phyloP scores from a whole-genome alignment of 306 rosid genomes.

The Abrus pulchellus region DNA sequence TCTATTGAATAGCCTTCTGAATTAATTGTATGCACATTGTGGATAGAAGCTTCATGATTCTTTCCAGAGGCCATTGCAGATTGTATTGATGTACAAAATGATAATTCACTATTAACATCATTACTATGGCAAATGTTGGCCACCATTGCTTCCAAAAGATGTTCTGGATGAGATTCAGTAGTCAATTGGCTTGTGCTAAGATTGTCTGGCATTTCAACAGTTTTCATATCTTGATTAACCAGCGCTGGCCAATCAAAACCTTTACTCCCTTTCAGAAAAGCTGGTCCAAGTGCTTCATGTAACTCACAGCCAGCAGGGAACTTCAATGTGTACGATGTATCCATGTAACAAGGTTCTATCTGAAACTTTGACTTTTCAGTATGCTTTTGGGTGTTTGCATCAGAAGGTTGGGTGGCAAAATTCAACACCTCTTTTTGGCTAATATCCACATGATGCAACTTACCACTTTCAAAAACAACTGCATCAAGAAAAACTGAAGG shows the following conservation, averaged over 20 bases:
- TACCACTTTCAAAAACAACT: slow-evolving; percentile 58
- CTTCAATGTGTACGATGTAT: slow-evolving; percentile 57
- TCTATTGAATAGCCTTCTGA: slow-evolving; percentile 74
- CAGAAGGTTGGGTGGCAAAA: slow-evolving; percentile 52
- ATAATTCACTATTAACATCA: slow-evolving; percentile 65
- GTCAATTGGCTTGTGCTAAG: slow-evolving; percentile 71
- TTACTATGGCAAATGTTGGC: slow-evolving; percentile 71
- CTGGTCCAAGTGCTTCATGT: slow-evolving; percentile 95
- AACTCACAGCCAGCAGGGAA: slow-evolving; percentile 98
- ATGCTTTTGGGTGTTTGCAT: slow-evolving; percentile 52
- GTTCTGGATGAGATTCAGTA: slow-evolving; percentile 71
- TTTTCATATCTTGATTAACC: slow-evolving; percentile 59
- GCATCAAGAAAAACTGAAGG: slow-evolving; percentile 59
- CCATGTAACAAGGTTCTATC: slow-evolving; percentile 45
- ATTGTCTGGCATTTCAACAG: slow-evolving; percentile 62
- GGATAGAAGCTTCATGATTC: slow-evolving; percentile 71
- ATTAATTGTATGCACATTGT: slow-evolving; percentile 54
- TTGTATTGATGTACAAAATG: slow-evolving; percentile 70
- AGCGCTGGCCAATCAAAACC: slow-evolving; percentile 58
- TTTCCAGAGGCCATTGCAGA: slow-evolving; percentile 71
- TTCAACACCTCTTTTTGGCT: slow-evolving; percentile 54
- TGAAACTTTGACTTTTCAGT: slow-evolving; percentile 53
- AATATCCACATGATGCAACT: slow-evolving; percentile 43
- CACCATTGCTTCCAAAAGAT: slow-evolving; percentile 93
- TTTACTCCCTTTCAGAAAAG: slow-evolving; percentile 64